These are phyloP conservation scores for Triticum dicoccoides DNA, from an alignment of 176 grass and related monocot genomes.

Conservation along the genomic window DNA sequence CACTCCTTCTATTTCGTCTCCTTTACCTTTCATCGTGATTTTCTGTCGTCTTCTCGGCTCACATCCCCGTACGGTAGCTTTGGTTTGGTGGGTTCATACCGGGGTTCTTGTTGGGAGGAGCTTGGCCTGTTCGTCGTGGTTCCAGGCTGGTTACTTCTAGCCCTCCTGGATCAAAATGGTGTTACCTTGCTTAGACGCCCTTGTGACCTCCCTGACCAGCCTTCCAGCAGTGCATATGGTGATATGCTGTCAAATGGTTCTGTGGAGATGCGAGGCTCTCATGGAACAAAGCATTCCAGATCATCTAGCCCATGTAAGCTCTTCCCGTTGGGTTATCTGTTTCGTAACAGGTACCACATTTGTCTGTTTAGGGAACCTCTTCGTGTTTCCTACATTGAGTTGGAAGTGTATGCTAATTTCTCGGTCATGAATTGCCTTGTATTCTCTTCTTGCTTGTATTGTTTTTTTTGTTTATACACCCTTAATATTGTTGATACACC, in stretches of 20 bases:
- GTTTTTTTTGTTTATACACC: neutral
- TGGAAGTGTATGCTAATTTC: neutral
- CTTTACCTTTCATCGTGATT: too few relatives aligned
- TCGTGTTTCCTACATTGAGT: constrained; percentile 9
- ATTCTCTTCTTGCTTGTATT: neutral
- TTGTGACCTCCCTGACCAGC: neutral
- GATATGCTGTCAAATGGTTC: neutral
- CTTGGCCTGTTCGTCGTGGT: too few relatives aligned
- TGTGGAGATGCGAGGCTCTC: neutral
- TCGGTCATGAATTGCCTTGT: constrained; percentile 1
- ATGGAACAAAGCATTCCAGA: neutral
- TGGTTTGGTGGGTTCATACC: too few relatives aligned
- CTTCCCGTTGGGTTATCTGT: neutral
- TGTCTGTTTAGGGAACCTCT: neutral
- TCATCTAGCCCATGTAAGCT: neutral
- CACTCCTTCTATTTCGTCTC: too few relatives aligned
- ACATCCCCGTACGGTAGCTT: too few relatives aligned
- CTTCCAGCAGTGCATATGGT: constrained; percentile 19
- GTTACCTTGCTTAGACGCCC: neutral
- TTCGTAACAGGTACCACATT: neutral
- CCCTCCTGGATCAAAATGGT: constrained; percentile 12
- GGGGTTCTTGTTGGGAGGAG: too few relatives aligned
- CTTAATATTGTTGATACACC: neutral
- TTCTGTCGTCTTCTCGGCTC: too few relatives aligned
- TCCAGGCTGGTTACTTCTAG: neutral